Percentiles rank a stretch among this genome's conserved stretches.
Evolutionary conservation across 495 filamentous ascomycete species (phyloP).

Genomic region (Platismatia glauca): DNA sequence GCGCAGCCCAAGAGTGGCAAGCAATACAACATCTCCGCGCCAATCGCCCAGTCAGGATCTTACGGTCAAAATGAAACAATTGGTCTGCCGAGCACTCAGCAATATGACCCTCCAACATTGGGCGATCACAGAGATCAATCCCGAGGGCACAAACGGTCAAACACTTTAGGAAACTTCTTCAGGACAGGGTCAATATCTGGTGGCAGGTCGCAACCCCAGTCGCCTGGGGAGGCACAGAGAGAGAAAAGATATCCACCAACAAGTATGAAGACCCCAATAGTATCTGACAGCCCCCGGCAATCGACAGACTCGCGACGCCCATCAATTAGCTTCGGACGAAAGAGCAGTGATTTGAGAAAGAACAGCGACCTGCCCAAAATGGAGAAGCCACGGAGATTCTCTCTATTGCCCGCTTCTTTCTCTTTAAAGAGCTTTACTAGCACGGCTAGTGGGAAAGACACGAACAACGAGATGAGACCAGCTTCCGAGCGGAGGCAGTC

Average conservation of each 20-base stretch:
- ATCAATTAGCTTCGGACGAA: slow-evolving; percentile 65
- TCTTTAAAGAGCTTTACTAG: slow-evolving; percentile 49
- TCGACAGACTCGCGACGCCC: slow-evolving; percentile 79
- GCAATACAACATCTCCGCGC: slow-evolving; percentile 66
- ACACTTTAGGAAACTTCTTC: slow-evolving; percentile 77
- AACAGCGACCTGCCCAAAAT: slow-evolving; percentile 40
- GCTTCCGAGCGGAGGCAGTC: slow-evolving; percentile 23
- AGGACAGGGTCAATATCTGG: slow-evolving; percentile 73
- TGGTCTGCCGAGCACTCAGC: slow-evolving; percentile 53
- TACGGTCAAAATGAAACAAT: slow-evolving; percentile 33
- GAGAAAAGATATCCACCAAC: slow-evolving; percentile 60
- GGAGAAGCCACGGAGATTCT: slow-evolving; percentile 62
- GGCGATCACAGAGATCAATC: slow-evolving; percentile 38
- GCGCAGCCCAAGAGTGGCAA: slow-evolving; percentile 69
- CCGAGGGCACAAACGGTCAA: slow-evolving; percentile 84
- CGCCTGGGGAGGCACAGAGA: slow-evolving; percentile 29
- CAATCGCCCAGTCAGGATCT: slow-evolving; percentile 49
- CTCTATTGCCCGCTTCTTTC: slow-evolving; percentile 68
- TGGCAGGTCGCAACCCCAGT: slow-evolving; percentile 34
- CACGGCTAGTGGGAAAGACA: slow-evolving; percentile 27
- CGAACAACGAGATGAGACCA: slow-evolving; percentile 17
- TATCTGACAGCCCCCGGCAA: slow-evolving; percentile 50
- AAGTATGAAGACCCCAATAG: slow-evolving; percentile 60
- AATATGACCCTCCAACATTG: slow-evolving; percentile 34
- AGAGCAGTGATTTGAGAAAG: slow-evolving; percentile 44